Evolutionary conservation across 352 stramenopile genomes (phyloP).

Genomic region (Phytophthora sansomeana): DNA sequence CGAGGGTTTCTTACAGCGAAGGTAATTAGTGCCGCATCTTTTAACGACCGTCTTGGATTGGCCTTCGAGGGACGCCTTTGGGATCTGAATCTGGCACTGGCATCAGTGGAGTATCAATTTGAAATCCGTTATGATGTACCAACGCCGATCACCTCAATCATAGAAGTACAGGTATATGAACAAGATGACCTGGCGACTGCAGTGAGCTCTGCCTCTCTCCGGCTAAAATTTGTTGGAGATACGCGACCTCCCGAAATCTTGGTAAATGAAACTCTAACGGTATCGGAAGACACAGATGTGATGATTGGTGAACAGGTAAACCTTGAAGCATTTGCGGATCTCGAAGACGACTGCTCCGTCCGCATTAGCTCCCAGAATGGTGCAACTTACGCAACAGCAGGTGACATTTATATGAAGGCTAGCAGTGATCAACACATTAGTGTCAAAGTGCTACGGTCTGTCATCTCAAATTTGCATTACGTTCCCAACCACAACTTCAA

Average conservation of each 20-base stretch:
- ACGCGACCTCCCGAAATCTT: slow-evolving; percentile 15
- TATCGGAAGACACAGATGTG: slow-evolving; percentile 23
- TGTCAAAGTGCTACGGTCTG: slow-evolving; percentile 4
- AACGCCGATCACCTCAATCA: slow-evolving; percentile 8
- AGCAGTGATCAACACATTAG: slow-evolving; percentile 19
- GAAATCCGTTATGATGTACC: slow-evolving; percentile 12
- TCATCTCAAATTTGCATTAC: slow-evolving; percentile 29
- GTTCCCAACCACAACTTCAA: slow-evolving; percentile 31
- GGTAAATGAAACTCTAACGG: slow-evolving; percentile 10
- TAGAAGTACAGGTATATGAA: slow-evolving; percentile 13
- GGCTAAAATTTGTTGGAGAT: slow-evolving; percentile 20
- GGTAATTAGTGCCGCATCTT: background rate
- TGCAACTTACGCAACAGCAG: slow-evolving; percentile 9
- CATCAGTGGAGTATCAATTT: slow-evolving; percentile 27
- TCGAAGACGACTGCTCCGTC: background rate
- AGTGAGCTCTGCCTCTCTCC: slow-evolving; percentile 18
- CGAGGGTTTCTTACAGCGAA: slow-evolving; percentile 12
- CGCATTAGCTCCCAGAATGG: slow-evolving; percentile 26
- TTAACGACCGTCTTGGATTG: background rate
- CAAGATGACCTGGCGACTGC: background rate
- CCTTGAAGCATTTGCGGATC: slow-evolving; percentile 9
- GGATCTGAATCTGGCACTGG: slow-evolving; percentile 24
- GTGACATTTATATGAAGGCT: slow-evolving; percentile 8
- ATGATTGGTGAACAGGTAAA: slow-evolving; percentile 26
- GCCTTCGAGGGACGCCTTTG: slow-evolving; percentile 24